Conservation (phyloP, 2,329 filamentous ascomycete genomes). For the Capronia americana region DNA sequence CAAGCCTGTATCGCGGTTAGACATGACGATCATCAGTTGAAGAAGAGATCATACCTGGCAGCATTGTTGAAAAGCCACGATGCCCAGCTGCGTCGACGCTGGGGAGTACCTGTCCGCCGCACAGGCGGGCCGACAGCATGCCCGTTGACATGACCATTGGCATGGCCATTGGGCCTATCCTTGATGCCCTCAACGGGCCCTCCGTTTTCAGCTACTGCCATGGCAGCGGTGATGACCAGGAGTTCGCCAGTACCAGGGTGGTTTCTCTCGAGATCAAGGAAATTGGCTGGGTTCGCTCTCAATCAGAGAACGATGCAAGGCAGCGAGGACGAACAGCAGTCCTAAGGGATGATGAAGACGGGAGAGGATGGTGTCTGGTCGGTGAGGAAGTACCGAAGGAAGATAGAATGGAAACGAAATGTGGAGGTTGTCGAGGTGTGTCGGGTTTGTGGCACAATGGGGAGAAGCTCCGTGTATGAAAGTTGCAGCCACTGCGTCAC, state of each 20-base stretch:
- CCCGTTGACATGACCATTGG: constrained; percentile 30
- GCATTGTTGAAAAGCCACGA: constrained; percentile 52
- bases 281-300: background rate
- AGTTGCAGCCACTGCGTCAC: constrained; percentile 9
- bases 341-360: background rate
- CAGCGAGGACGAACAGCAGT: background rate
- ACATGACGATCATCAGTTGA: background rate
- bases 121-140: constrained; percentile 14
- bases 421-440: constrained; percentile 7
- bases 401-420: background rate
- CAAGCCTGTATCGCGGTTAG: constrained; percentile 60
- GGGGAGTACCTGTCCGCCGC: constrained; percentile 9
- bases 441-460: background rate
- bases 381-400: background rate
- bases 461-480: constrained; percentile 4
- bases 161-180: constrained; percentile 39
- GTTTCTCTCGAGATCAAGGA: background rate
- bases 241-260: constrained; percentile 5
- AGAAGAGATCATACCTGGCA: constrained; percentile 58
- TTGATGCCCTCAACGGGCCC: constrained; percentile 43
- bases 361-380: background rate
- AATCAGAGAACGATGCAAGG: background rate
- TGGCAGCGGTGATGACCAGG: constrained; percentile 34
- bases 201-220: constrained; percentile 50
- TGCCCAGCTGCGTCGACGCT: constrained; percentile 35